Base-by-base conservation (phyloP, 208 protist genomes). In the Acanthamoeba culbertsoni region DNA sequence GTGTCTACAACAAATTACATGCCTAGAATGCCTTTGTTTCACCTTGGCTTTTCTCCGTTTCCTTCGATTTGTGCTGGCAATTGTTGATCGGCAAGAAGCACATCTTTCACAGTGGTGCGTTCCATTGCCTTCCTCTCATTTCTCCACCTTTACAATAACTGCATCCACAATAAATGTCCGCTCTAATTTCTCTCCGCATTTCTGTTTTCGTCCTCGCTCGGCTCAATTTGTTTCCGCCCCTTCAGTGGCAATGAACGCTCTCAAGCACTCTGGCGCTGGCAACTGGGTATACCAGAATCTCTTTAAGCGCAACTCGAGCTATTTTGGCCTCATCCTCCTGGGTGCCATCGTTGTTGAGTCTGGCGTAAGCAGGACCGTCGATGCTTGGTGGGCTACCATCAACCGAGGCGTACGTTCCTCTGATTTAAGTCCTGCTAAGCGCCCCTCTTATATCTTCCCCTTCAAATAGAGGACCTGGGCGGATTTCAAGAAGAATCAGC, bases 281-380 rank as follows among this genome's bases (percentile, higher is more conserved):
- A 91, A 62, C 84, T 68, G 46, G 84, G 53, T 91, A 28, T 91
- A 91, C 84, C 35, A 91, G 55, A 91, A 91, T 53, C 53, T 91
- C 23, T 42, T 91, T 5, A 91, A 91, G 84, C 35, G 84, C 40
- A 91, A 91, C 84, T 91, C 84, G n/a, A 91, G 53, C 84, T 91
- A 55, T 37, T 45, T 68, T 37, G 46, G 51, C 23, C 28, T 91
- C 55, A 68, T 91, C 84, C n/a, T 91, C 53, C 33, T 91, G 2
- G 84, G 84, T 20, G 84, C 84, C 35, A 48, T 91, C 18, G 84
- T 68, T 42, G 45, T 48, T 8, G 84, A 91, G 59, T 28, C 55
- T 28, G 46, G 28, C 55, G 46, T 68, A 2, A 46, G 59, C 46
- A 46, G 28, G 26, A 48, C 35, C 37, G 40, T 48, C 51, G 59